A percentile compares a stretch with the other conserved stretches of the same genome.
Evolutionary conservation across 2,329 filamentous ascomycete genomes (phyloP).

Genomic region (Diplodia seriata): DNA sequence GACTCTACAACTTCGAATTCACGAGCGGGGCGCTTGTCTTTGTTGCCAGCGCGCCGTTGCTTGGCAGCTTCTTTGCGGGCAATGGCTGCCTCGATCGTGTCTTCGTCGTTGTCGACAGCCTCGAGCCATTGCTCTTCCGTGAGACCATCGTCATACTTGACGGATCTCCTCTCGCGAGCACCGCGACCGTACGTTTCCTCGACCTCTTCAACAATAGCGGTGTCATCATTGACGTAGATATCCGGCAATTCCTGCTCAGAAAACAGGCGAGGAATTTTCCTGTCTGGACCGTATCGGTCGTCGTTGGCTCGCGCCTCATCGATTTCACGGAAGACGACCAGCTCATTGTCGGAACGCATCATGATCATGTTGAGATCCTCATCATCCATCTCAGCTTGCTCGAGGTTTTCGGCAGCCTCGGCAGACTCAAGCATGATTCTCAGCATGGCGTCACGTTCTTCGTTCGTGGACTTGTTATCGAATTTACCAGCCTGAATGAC

Average conservation of each 20-base stretch:
- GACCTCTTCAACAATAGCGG: constrained; percentile 77
- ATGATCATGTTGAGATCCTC: constrained; percentile 96
- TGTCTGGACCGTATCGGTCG: constrained; percentile 74
- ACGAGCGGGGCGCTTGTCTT: constrained; percentile 63
- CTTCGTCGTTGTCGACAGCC: constrained; percentile 95
- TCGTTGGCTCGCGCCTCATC: constrained; percentile 75
- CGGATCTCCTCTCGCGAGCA: constrained; percentile 90
- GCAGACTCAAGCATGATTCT: constrained; percentile 88
- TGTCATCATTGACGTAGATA: constrained; percentile 89
- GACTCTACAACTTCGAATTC: constrained; percentile 67
- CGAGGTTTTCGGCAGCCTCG: constrained; percentile 71
- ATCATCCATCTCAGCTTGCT: constrained; percentile 98
- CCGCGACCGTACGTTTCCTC: constrained; percentile 82
- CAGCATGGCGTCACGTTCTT: constrained; percentile 95
- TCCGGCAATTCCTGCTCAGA: constrained; percentile 88
- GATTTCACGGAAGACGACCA: constrained; percentile 78
- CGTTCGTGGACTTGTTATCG: constrained; percentile 98
- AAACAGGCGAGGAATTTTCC: constrained; percentile 79
- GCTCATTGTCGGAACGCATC: constrained; percentile 83
- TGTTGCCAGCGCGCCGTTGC: constrained; percentile 79
- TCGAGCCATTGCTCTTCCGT: constrained; percentile 99
- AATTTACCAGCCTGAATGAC: constrained; percentile 99
- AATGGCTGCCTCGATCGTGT: constrained; percentile 90
- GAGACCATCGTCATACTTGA: constrained; percentile 94
- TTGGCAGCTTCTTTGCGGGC: constrained; percentile 87